Conservation (phyloP, 2,329 filamentous ascomycete species). For the Nothopassalora personata region DNA sequence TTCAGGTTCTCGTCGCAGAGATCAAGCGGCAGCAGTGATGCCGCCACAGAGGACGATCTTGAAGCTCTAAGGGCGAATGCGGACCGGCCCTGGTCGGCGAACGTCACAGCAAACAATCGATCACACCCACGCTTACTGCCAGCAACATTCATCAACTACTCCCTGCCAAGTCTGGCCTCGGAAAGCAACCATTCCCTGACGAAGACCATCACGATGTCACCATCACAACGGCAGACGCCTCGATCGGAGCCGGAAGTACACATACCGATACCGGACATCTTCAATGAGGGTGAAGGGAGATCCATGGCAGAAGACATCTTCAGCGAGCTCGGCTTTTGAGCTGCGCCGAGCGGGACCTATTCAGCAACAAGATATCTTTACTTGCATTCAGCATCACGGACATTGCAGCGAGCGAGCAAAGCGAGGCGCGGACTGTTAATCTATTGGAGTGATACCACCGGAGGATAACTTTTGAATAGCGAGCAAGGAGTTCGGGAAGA, state of each 20-base stretch:
- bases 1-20: conserved; percentile 20
- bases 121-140: background rate
- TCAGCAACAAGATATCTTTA: background rate
- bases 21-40: conserved; percentile 1
- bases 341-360: background rate
- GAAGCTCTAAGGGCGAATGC: conserved; percentile 3
- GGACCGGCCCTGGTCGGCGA: conserved; percentile 3
- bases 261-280: background rate
- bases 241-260: background rate
- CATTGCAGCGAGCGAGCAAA: conserved; percentile 5
- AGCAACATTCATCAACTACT: conserved; percentile 16
- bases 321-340: conserved; percentile 29
- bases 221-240: background rate
- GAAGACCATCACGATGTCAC: conserved; percentile 9
- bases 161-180: conserved; percentile 14
- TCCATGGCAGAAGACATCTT: conserved; percentile 28
- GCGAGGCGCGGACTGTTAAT: background rate
- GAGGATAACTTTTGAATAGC: background rate
- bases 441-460: background rate
- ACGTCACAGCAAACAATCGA: background rate
- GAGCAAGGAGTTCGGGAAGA: background rate
- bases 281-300: conserved; percentile 8
- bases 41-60: background rate
- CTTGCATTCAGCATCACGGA: background rate
- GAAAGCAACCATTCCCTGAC: conserved; percentile 17